Base-by-base conservation (phyloP, 352 stramenopile species). In the Phytopythium helicoides region DNA sequence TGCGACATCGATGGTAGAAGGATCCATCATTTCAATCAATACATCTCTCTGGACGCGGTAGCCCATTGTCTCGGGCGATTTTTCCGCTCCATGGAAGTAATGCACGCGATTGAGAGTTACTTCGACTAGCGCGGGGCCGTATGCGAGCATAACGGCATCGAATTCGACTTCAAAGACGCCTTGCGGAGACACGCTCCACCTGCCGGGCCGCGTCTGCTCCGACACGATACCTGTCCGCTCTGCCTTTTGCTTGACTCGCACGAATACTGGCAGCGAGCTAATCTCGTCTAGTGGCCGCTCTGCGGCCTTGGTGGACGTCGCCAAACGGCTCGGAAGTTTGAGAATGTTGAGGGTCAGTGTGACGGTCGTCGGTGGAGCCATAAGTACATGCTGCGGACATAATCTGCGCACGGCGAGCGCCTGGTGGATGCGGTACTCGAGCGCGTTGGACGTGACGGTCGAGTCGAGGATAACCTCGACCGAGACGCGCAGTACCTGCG, bases 161-260 rank as follows among this genome's bases (percentile, higher is more conserved):
- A 90, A 86, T 31, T 83, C 71, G 18, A 90, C 59, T 42, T 88
- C 75, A 44, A 81, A 88, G 0, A 76, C 66, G 0, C 80, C 80
- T 0, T 81, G 33, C 3, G 73, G 28, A 10, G 80, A 86, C 18
- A 90, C 19, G 16, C 66, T 69, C 80, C 80, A 90, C n/a, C 47
- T 46, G 9, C 60, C 80, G 21, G 68, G 58, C n/a, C 70, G 58
- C 1, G 56, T 87, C 26, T 81, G 72, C 50, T 87, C 74, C 3
- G 73, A 87, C 1, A 81, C 25, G 0, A 62, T 63, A 5, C 76
- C 65, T 5, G 75, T 86, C 21, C 77, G 64, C 53, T 84, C 65
- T 3, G 74, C 85, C 5, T 66, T 51, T 35, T 87, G 77, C 6
- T 66, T 69, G 11, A 87, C 61, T 1, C 76, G 69, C 6, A 87